Conservation (phyloP, 495 filamentous ascomycete species). For the Xylaria castorea region DNA sequence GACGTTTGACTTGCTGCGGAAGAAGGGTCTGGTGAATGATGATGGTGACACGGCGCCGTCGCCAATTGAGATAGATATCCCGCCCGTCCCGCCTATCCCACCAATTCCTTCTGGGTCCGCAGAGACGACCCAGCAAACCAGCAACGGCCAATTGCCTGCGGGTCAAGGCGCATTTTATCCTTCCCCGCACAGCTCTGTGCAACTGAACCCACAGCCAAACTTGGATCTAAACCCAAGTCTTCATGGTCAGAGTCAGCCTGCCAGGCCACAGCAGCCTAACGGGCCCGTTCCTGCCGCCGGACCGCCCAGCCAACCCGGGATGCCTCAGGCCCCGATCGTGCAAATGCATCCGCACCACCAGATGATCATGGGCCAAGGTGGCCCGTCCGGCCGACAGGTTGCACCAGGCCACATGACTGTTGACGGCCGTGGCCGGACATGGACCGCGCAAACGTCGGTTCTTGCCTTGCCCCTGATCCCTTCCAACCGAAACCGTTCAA, state of each 20-base stretch:
- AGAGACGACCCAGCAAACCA: slow-evolving; percentile 30
- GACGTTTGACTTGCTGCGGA: slow-evolving; percentile 52
- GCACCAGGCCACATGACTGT: slow-evolving; percentile 29
- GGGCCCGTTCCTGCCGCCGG: slow-evolving; percentile 38
- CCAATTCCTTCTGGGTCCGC: slow-evolving; percentile 32
- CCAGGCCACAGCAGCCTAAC: slow-evolving; percentile 33
- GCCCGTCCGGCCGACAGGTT: slow-evolving; percentile 29
- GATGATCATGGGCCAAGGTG: slow-evolving; percentile 36
- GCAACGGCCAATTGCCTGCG: slow-evolving; percentile 34
- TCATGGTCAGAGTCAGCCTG: slow-evolving; percentile 11
- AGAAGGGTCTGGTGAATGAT: slow-evolving; percentile 33
- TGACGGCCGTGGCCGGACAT: slow-evolving; percentile 39
- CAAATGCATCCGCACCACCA: slow-evolving; percentile 30
- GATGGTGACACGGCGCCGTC: slow-evolving; percentile 36
- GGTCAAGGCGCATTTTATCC: slow-evolving; percentile 14
- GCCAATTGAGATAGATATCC: slow-evolving; percentile 36
- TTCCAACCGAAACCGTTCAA: slow-evolving; percentile 44
- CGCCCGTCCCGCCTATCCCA: not conserved
- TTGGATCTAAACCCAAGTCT: slow-evolving; percentile 11
- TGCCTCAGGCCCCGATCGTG: slow-evolving; percentile 20
- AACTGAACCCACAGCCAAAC: slow-evolving; percentile 31
- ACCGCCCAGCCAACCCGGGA: slow-evolving; percentile 32
- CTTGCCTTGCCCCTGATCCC: slow-evolving; percentile 52
- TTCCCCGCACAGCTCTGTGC: slow-evolving; percentile 31
- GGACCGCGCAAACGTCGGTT: slow-evolving; percentile 55